phyloP scores from a whole-genome alignment of 2,329 filamentous ascomycete genomes.

The Cytospora paraplurivora region DNA sequence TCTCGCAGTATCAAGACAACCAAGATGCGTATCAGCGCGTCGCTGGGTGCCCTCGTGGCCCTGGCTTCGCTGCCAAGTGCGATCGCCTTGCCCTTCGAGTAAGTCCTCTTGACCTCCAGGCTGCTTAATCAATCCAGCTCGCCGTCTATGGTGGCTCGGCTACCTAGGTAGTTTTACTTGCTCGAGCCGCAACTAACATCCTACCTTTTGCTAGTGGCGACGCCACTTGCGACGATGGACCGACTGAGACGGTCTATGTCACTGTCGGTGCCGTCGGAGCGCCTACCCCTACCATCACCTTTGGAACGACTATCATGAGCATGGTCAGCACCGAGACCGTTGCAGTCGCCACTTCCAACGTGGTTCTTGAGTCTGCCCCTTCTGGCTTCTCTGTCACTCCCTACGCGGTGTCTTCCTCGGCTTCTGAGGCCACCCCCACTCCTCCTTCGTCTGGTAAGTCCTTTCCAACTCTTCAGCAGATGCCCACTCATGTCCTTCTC shows the following conservation, averaged over 20 bases:
- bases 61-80: slow-evolving; percentile 39
- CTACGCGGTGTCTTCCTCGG: slow-evolving; percentile 14
- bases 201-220: slow-evolving; percentile 14
- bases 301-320: slow-evolving; percentile 24
- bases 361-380: slow-evolving; percentile 24
- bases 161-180: no score
- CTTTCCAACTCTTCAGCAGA: neutral
- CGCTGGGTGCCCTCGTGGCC: slow-evolving; percentile 42
- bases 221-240: slow-evolving; percentile 43
- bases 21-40: slow-evolving; percentile 44
- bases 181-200: slow-evolving; percentile 23
- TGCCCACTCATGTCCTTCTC: neutral
- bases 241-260: slow-evolving; percentile 50
- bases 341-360: slow-evolving; percentile 31
- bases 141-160: slow-evolving; percentile 24
- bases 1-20: slow-evolving; percentile 9
- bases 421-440: slow-evolving; percentile 1
- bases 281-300: slow-evolving; percentile 22
- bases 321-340: slow-evolving; percentile 30
- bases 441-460: slow-evolving; percentile 24
- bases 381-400: slow-evolving; percentile 9
- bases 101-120: slow-evolving; percentile 33
- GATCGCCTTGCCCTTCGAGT: slow-evolving; percentile 41
- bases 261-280: slow-evolving; percentile 43
- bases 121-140: neutral